Evolutionary conservation across 208 protist species (phyloP).

Genomic region (Trypanosoma caninum): DNA sequence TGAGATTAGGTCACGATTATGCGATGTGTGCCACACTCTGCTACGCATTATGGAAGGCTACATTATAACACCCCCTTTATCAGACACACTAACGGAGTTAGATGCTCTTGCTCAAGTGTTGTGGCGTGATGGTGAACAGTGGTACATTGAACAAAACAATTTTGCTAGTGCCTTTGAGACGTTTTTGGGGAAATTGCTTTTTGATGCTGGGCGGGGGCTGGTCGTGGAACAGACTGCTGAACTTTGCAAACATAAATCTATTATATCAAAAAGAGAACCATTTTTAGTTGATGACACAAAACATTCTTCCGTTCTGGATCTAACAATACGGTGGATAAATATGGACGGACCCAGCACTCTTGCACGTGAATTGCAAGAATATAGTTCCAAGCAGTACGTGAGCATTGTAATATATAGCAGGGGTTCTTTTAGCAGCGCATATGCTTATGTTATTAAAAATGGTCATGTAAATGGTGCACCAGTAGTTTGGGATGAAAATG

Average conservation of each 20-base stretch:
- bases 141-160: constrained; percentile 11
- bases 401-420: constrained; percentile 20
- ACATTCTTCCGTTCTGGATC: constrained; percentile 26
- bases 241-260: not conserved
- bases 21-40: not conserved
- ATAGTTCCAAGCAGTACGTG: constrained; percentile 7
- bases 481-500: constrained; percentile 11
- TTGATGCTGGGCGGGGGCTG: constrained; percentile 10
- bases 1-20: not conserved
- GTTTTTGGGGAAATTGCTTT: constrained; percentile 3
- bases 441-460: constrained; percentile 14
- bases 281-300: not conserved
- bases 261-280: not conserved
- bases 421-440: not conserved
- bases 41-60: constrained; percentile 11
- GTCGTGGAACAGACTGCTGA: not conserved
- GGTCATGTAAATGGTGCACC: constrained; percentile 4
- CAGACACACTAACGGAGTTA: constrained; percentile 1
- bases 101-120: not conserved
- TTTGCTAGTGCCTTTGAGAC: constrained; percentile 2
- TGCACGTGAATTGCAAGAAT: constrained; percentile 23
- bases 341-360: constrained; percentile 33
- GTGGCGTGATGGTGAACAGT: constrained; percentile 18
- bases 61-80: not conserved
- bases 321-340: constrained; percentile 46